Evolutionary conservation across 768 basidiomycete genomes (phyloP).

Genomic region (Rhodotorula diobovata): DNA sequence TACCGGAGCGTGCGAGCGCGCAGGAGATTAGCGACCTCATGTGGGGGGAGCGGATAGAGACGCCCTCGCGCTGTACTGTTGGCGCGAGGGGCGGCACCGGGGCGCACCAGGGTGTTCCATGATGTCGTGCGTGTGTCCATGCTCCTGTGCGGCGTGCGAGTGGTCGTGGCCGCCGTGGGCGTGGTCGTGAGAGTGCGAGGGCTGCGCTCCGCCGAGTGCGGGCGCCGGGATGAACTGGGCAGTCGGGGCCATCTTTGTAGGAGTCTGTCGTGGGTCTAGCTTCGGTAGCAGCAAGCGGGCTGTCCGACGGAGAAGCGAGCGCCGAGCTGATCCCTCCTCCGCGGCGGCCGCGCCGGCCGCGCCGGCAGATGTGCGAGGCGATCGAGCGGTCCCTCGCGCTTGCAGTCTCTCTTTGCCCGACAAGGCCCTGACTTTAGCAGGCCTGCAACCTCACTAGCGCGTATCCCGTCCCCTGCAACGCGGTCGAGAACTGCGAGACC

Average conservation of each 20-base stretch:
- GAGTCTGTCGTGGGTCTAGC: background rate
- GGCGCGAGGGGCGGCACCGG: background rate
- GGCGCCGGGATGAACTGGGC: slow-evolving; percentile 35
- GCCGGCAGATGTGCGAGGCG: no score
- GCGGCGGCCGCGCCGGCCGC: no score
- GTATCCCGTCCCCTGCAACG: no score
- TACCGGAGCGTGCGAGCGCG: no score
- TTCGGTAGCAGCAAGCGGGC: background rate
- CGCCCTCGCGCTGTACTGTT: background rate
- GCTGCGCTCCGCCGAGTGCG: slow-evolving; percentile 12
- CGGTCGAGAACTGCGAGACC: no score
- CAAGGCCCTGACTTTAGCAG: no score
- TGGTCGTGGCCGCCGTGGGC: slow-evolving; percentile 29
- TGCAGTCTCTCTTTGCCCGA: no score
- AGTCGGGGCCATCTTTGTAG: slow-evolving; percentile 2
- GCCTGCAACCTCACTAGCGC: no score
- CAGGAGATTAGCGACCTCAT: background rate
- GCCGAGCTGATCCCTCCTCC: no score
- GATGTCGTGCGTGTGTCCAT: slow-evolving; percentile 92
- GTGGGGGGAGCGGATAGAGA: background rate
- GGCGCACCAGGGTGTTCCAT: slow-evolving; percentile 75
- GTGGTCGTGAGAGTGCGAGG: slow-evolving; percentile 8
- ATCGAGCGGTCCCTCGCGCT: no score
- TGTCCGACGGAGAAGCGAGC: no score
- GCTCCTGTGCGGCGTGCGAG: slow-evolving; percentile 54